Base-by-base conservation (phyloP, 2,329 filamentous ascomycete genomes). In the Paraconiothyrium sp. region DNA sequence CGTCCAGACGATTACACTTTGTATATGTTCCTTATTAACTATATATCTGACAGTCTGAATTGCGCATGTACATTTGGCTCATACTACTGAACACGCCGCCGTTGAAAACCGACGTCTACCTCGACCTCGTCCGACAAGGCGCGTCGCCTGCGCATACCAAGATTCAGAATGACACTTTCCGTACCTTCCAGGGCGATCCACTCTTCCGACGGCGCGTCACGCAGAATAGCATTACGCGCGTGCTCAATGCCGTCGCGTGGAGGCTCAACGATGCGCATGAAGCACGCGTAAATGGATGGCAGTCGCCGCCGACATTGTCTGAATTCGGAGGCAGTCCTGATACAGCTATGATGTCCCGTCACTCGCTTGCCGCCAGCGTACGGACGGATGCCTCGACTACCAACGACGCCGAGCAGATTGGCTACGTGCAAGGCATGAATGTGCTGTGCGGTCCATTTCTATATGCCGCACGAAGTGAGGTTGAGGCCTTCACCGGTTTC, bases 371-470 rank as follows among this genome's bases (percentile, higher is more conserved):
- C 43, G 67, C 64, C 16, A 67, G 69, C 62, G 69, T 65, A 16
- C 66, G 67, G 64, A 77, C 66, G 46, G 78, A 72, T n/a, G 69
- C 74, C 2, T 73, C 72, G 27, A 75, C 71, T 24, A 74, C 73
- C 6, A 76, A 74, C 51, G 76, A 72, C 84, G 88, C 63, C 85
- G 90, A 67, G 88, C 87, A 92, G 11, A 92, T 93, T 35, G 94
- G 92, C 44, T 99, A 99, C 72, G 94, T 99, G 2, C 95, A 99
- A 79, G 95, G 95, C 68, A 98, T 99, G 94, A 99, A 99, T 76
- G 95, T 99, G 44, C 87, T 99, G 16, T 94, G 94, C 10, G 95
- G 95, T 0, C 95, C 95, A 0, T 97, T 99, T 75, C 84, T 99
- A 49, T 99, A 99, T 77, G 93, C 93, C 5, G 94, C 95, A 1